Evolutionary conservation across 73 alveolate species (phyloP), one percentile per base, ranked within the genome.

Genomic region (Effrenium voratum): DNA sequence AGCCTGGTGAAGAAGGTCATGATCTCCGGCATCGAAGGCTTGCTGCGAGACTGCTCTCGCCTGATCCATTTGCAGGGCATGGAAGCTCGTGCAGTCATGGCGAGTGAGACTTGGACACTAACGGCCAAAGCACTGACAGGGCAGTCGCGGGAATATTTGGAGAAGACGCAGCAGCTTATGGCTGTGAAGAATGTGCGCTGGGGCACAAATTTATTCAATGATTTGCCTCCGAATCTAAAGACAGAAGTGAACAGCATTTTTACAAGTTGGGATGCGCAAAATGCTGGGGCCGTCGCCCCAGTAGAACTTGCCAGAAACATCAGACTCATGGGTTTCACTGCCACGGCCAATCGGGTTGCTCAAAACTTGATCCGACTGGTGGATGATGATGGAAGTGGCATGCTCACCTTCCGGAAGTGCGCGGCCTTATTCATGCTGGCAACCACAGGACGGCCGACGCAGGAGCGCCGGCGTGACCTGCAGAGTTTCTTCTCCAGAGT

Each of bases 61-160:
- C 76, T 87, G 95, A 87, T 87, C 70, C 95, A 87, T n/a, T 30
- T 87, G 47, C 95, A 87, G 70, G 95, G 95, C 41, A 63, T 87
- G 84, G 95, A 87, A 43, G 60, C 95, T 19, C 19, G 79, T 60
- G 95, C 95, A 16, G n/a, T 87, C 2, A 30, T 63, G 50, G 44
- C 15, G 40, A 84, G 95, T 15, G 95, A 60, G 32, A 6, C 84
- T 22, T 87, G 95, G 95, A 50, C 95, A 15, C 36, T 84, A 15
- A 36, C 16, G 30, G 36, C 68, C 16, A 26, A 44, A 38, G 95
- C 84, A 47, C 28, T 60, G 66, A 87, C 95, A 28, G 95, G 95
- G 19, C 85, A 63, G 32, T 87, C 85, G 10, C 30, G 44, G 3
- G 95, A 43, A 38, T 60, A 36, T 26, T 47, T 87, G 85, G 32